phyloP scores from a whole-genome alignment of 2,329 filamentous ascomycete species.

The Talaromyces funiculosus region DNA sequence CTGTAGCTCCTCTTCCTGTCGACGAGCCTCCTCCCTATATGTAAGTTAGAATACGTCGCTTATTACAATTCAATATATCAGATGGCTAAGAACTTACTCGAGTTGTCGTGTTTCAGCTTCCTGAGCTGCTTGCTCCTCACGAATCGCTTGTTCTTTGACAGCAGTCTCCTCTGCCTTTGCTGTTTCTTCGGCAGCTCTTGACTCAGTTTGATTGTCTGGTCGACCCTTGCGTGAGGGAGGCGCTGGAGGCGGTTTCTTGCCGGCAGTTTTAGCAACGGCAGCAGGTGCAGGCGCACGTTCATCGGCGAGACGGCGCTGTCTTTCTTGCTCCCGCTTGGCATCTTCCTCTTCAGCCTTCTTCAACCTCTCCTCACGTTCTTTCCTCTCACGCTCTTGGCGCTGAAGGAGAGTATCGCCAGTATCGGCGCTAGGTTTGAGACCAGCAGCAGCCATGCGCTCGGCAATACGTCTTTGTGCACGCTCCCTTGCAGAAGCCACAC shows the following conservation, averaged over 20 bases:
- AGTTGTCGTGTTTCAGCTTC: slow-evolving; percentile 66
- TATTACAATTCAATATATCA: neutral
- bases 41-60: slow-evolving; percentile 9
- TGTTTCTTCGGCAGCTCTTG: slow-evolving; percentile 49
- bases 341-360: slow-evolving; percentile 93
- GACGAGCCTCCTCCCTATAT: slow-evolving; percentile 63
- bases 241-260: slow-evolving; percentile 67
- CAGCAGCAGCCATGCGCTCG: slow-evolving; percentile 86
- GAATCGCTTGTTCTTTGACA: slow-evolving; percentile 48
- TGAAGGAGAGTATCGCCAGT: slow-evolving; percentile 75
- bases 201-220: slow-evolving; percentile 54
- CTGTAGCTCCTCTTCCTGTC: slow-evolving; percentile 73
- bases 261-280: slow-evolving; percentile 46
- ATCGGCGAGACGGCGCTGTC: slow-evolving; percentile 74
- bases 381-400: slow-evolving; percentile 78
- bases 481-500: slow-evolving; percentile 93
- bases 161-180: slow-evolving; percentile 60
- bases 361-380: slow-evolving; percentile 79
- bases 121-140: slow-evolving; percentile 70
- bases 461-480: slow-evolving; percentile 97
- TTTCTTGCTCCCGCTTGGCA: slow-evolving; percentile 76
- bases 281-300: slow-evolving; percentile 64
- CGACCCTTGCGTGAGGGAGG: slow-evolving; percentile 65
- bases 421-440: slow-evolving; percentile 77
- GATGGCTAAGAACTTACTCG: slow-evolving; percentile 62